Evolutionary conservation across 1,139 yeast genomes (phyloP).

Genomic region (Yamadazyma friedrichii): DNA sequence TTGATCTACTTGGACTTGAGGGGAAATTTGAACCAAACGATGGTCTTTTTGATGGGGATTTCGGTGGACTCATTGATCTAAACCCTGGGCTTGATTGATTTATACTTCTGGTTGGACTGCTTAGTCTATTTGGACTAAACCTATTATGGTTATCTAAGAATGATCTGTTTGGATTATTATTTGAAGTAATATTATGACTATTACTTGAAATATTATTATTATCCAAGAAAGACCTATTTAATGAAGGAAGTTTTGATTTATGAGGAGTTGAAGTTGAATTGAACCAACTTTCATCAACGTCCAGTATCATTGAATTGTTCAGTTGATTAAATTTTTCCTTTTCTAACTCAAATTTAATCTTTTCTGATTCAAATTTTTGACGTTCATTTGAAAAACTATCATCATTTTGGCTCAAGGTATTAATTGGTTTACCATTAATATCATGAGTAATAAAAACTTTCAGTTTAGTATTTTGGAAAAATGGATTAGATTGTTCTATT

Average conservation of each 20-base stretch:
- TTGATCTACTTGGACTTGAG: constrained; percentile 4
- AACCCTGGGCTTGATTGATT: constrained; percentile 2
- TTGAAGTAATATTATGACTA: constrained; percentile 1
- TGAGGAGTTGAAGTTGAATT: constrained; percentile 11
- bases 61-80: constrained; percentile 5
- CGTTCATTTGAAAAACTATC: constrained; percentile 14
- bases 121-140: constrained; percentile 3
- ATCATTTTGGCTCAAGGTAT: constrained; percentile 15
- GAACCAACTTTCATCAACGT: constrained; percentile 9
- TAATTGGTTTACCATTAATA: constrained; percentile 34
- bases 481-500: constrained; percentile 23
- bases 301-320: constrained; percentile 10
- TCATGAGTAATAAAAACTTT: constrained; percentile 49
- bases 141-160: background rate
- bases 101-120: constrained; percentile 4
- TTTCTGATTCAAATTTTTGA: constrained; percentile 15
- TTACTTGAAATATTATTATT: background rate
- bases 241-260: constrained; percentile 3
- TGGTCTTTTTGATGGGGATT: constrained; percentile 1
- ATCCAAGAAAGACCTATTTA: constrained; percentile 3
- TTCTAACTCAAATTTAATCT: constrained; percentile 15
- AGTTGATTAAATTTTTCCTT: constrained; percentile 14
- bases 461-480: constrained; percentile 29
- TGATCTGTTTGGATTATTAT: background rate
- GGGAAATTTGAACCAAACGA: background rate